Evolutionary conservation across 495 filamentous ascomycete genomes (phyloP).

Genomic region (Amorphotheca resinae): DNA sequence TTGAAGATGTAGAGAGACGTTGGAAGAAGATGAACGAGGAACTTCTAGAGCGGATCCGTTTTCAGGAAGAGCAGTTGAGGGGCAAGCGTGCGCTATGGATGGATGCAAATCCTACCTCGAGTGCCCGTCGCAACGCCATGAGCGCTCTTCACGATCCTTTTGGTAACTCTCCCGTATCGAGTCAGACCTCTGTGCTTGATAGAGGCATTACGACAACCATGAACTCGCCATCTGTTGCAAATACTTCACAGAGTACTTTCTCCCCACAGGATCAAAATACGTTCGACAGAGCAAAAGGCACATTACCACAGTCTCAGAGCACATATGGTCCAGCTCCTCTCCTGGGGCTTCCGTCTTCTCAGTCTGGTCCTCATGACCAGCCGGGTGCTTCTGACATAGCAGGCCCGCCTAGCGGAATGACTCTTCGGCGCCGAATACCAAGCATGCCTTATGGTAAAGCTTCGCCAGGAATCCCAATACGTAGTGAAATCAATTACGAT

Average conservation of each 20-base stretch:
- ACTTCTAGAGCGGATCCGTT: constrained; percentile 2
- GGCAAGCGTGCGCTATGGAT: constrained; percentile 19
- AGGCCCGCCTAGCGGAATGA: no score
- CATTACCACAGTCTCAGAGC: no score
- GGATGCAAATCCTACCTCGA: constrained; percentile 8
- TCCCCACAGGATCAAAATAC: no score
- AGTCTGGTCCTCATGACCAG: no score
- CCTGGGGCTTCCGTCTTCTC: no score
- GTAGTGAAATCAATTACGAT: no score
- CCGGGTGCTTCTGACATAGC: no score
- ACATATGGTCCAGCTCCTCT: no score
- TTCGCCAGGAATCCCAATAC: no score
- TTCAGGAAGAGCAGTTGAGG: constrained; percentile 17
- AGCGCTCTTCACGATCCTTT: constrained; percentile 10
- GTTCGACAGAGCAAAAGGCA: no score
- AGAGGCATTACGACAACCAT: not conserved
- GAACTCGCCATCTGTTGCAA: not conserved
- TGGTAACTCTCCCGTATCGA: constrained; percentile 6
- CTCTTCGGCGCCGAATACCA: no score
- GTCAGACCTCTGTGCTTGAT: not conserved
- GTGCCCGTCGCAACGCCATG: constrained; percentile 10
- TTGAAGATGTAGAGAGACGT: not conserved
- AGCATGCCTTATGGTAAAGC: no score
- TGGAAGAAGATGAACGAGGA: constrained; percentile 2
- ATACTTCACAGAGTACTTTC: not conserved